Conservation (phyloP, 257 asterid genomes). For the Nicotiana knightiana region DNA sequence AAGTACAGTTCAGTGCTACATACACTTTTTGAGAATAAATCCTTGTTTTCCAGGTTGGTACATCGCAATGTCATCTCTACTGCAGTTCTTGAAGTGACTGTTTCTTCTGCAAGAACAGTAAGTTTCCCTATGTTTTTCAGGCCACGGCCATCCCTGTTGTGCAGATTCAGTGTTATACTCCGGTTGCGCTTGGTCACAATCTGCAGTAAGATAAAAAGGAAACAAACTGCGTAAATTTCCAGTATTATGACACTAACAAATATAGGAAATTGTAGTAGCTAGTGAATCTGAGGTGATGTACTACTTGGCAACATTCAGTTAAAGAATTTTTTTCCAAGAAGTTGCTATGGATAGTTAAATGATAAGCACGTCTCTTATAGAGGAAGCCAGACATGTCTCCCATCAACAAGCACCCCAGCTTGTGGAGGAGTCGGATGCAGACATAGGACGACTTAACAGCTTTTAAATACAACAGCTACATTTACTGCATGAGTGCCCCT, state of each 20-base stretch:
- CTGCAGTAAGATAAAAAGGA: constrained; percentile 24
- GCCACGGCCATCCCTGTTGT: constrained; percentile 32
- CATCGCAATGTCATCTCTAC: constrained; percentile 56
- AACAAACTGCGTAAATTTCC: neutral
- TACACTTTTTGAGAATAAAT: constrained; percentile 66
- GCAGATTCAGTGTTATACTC: constrained; percentile 49
- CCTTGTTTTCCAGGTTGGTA: constrained; percentile 59
- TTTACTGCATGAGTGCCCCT: neutral
- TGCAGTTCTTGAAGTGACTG: constrained; percentile 51
- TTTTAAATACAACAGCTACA: neutral
- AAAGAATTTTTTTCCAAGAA: neutral
- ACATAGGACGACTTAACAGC: neutral
- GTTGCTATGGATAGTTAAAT: neutral
- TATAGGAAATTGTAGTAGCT: neutral
- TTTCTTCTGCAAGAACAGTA: constrained; percentile 67
- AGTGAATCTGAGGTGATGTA: neutral
- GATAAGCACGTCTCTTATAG: neutral
- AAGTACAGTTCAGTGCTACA: constrained; percentile 9
- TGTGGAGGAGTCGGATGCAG: neutral
- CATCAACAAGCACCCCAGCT: neutral
- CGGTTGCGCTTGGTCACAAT: constrained; percentile 51
- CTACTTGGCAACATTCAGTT: neutral
- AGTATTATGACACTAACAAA: neutral
- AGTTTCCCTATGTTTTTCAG: constrained; percentile 44
- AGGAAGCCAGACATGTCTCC: neutral